phyloP scores from a whole-genome alignment of 1,139 yeast genomes.

The Starmera stellimalicola region DNA sequence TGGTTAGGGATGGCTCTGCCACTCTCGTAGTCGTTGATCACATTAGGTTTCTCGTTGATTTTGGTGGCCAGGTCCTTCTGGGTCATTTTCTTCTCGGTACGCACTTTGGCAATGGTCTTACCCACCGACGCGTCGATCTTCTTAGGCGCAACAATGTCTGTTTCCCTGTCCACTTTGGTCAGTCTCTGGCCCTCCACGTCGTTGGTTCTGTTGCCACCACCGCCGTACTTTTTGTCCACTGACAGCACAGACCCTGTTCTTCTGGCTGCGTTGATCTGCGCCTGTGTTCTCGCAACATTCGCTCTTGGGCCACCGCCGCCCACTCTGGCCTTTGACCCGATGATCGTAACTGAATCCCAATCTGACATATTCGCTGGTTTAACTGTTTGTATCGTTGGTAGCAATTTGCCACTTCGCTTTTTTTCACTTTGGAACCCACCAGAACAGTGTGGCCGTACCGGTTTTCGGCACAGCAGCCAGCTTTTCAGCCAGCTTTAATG shows the following conservation, averaged over 20 bases:
- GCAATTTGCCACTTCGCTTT: no score
- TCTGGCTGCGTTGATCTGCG: conserved; percentile 87
- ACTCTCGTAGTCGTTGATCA: conserved; percentile 92
- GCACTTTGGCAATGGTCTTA: conserved; percentile 74
- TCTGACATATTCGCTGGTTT: conserved; percentile 36
- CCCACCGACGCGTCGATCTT: conserved; percentile 82
- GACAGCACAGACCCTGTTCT: conserved; percentile 83
- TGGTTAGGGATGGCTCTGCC: conserved; percentile 97
- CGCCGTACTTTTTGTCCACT: conserved; percentile 86
- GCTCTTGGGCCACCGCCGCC: conserved; percentile 89
- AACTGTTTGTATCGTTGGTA: no score
- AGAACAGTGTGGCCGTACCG: no score
- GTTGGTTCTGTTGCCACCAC: conserved; percentile 52
- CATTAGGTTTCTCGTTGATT: conserved; percentile 91
- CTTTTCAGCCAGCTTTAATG: no score
- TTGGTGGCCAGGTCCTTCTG: conserved; percentile 96
- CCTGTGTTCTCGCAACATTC: conserved; percentile 67
- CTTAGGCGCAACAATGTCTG: conserved; percentile 89
- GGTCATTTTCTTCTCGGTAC: conserved; percentile 82
- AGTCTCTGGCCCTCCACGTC: conserved; percentile 92
- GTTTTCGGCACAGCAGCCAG: no score
- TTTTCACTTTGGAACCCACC: no score
- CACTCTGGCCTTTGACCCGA: conserved; percentile 81
- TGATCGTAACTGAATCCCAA: conserved; percentile 85
- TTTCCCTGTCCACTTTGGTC: conserved; percentile 87